Evolutionary conservation across 306 rosid species (phyloP).

Genomic region (Leucaena leucocephala): DNA sequence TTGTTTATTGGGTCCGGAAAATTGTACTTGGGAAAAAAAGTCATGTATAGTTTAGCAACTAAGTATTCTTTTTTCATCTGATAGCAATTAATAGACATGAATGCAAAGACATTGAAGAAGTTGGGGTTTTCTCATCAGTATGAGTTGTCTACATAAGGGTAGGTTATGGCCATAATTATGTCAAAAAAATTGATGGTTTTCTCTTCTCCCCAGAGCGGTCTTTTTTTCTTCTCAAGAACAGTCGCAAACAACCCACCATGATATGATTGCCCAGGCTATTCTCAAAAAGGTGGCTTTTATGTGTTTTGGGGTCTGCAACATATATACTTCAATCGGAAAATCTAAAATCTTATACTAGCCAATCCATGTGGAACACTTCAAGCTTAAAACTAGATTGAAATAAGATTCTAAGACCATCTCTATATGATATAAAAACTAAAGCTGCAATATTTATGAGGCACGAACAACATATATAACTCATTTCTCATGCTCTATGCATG

Average conservation of each 20-base stretch:
- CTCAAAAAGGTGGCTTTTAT: slow-evolving; percentile 7
- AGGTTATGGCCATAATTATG: slow-evolving; percentile 31
- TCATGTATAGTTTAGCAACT: slow-evolving; percentile 8
- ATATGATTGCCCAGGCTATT: slow-evolving; percentile 35
- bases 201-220: slow-evolving; percentile 26
- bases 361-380: neutral
- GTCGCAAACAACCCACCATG: slow-evolving; percentile 40
- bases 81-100: slow-evolving; percentile 10
- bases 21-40: slow-evolving; percentile 15
- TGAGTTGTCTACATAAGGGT: slow-evolving; percentile 30
- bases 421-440: neutral
- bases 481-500: neutral
- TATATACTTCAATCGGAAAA: neutral
- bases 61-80: neutral
- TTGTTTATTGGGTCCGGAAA: slow-evolving; percentile 19
- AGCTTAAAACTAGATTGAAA: neutral
- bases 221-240: slow-evolving; percentile 36
- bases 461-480: neutral
- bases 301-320: neutral
- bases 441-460: neutral
- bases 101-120: slow-evolving; percentile 27
- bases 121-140: slow-evolving; percentile 27
- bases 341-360: neutral
- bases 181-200: slow-evolving; percentile 35
- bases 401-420: neutral